Conservation (phyloP, 139 green algal species). For the Volvox reticuliferus region DNA sequence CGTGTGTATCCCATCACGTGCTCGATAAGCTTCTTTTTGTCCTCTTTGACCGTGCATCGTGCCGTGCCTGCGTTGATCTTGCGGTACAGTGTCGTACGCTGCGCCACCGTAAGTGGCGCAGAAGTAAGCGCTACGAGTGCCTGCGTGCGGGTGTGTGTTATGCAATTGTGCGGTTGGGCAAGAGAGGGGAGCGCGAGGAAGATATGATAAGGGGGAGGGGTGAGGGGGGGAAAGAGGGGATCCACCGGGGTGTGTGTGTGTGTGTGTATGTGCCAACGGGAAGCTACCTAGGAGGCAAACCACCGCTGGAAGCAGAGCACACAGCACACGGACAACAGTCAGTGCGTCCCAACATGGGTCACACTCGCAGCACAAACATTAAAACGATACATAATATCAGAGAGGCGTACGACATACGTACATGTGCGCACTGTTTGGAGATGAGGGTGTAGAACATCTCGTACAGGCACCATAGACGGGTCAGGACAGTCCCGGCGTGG, state of each 20-base stretch:
- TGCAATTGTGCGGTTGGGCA: not conserved
- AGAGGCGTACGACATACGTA: constrained; percentile 16
- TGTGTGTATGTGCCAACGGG: no score
- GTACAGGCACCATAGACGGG: constrained; percentile 39
- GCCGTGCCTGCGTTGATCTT: not conserved
- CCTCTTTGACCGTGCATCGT: constrained; percentile 33
- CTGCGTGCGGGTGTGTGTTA: not conserved
- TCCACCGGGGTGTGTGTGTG: no score
- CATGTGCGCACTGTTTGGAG: constrained; percentile 36
- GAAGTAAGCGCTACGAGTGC: constrained; percentile 2
- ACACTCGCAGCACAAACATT: no score
- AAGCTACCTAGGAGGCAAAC: no score
- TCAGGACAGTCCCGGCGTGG: not conserved
- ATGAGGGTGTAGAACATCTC: constrained; percentile 49
- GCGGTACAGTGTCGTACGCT: constrained; percentile 10
- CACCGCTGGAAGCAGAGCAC: no score
- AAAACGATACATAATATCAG: no score
- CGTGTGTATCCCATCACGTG: constrained; percentile 28
- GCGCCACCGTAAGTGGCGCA: not conserved
- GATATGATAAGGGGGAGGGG: no score
- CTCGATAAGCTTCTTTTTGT: constrained; percentile 37
- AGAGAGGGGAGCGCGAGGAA: not conserved
- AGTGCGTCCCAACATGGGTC: no score
- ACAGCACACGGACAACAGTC: no score
- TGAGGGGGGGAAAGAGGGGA: not conserved